These are phyloP conservation scores for Leccinum laetum DNA, from an alignment of 1,284 basidiomycete genomes.

Conservation along the genomic window DNA sequence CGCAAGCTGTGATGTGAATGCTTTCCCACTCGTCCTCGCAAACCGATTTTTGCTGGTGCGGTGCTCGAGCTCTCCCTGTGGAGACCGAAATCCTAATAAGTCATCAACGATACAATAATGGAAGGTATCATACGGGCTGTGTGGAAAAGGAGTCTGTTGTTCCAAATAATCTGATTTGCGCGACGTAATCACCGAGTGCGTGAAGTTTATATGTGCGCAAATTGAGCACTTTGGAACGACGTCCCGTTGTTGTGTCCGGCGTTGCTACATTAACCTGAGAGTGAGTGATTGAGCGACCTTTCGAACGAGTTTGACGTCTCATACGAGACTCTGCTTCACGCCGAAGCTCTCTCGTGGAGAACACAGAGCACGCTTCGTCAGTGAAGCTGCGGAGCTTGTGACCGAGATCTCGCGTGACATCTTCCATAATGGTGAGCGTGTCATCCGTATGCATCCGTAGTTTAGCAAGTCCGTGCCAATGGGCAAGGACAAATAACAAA, in stretches of 20 bases:
- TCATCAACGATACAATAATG: no score
- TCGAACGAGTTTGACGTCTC: background rate
- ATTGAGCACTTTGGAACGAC: background rate
- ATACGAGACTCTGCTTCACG: background rate
- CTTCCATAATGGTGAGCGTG: background rate
- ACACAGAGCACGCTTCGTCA: background rate
- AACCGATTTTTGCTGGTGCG: background rate
- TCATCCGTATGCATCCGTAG: background rate
- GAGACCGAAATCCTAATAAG: no score
- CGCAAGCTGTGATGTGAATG: background rate
- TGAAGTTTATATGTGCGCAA: background rate
- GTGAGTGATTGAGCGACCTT: no score
- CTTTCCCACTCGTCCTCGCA: accelerated
- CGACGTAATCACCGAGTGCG: background rate
- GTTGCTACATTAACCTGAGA: no score
- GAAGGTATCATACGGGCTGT: background rate
- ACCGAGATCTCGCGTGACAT: background rate
- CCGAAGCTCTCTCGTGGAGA: background rate
- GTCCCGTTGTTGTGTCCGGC: background rate
- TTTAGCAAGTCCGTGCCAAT: background rate
- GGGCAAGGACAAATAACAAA: background rate
- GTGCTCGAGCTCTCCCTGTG: background rate
- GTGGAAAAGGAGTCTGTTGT: background rate
- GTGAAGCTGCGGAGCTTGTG: background rate
- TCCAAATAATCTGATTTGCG: background rate